Percentiles rank a stretch among this genome's conserved stretches.
Conservation (phyloP, 768 basidiomycete species). For the Sistotremastrum suecicum region DNA sequence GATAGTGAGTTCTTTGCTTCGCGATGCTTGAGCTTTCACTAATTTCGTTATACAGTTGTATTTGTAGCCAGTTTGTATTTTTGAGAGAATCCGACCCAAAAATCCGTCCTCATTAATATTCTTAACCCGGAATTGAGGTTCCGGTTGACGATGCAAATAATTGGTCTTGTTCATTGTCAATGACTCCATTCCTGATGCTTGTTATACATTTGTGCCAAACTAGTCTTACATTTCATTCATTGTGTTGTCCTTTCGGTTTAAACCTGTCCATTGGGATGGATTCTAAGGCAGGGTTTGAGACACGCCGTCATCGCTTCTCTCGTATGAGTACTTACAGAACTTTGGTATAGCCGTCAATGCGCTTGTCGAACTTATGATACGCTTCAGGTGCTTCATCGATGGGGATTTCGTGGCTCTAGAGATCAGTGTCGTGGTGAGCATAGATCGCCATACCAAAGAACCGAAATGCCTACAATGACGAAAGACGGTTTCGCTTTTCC, state of each 20-base stretch:
- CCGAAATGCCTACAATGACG: slow-evolving; percentile 24
- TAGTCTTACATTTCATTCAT: no score
- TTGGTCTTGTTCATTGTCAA: no score
- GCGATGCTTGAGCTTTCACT: neutral
- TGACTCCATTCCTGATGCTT: no score
- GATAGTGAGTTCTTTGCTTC: slow-evolving; percentile 56
- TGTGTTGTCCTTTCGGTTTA: no score
- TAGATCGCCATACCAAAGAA: neutral
- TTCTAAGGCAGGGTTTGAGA: no score
- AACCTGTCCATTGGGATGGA: no score
- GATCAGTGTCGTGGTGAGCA: neutral
- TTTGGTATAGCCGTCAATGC: slow-evolving; percentile 40
- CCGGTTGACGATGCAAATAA: no score
- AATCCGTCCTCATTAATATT: no score
- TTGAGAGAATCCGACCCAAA: slow-evolving; percentile 19
- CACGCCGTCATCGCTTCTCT: no score
- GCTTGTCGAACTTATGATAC: slow-evolving; percentile 39
- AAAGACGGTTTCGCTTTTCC: slow-evolving; percentile 40
- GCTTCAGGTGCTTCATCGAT: slow-evolving; percentile 34
- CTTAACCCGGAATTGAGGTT: no score
- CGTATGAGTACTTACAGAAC: slow-evolving; percentile 16
- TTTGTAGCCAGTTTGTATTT: slow-evolving; percentile 85
- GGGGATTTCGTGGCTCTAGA: slow-evolving; percentile 25
- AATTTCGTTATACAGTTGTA: slow-evolving; percentile 37
- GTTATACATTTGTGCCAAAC: no score